Percentiles rank a stretch among this genome's conserved stretches.
phyloP scores from a whole-genome alignment of 1,284 basidiomycete genomes.

The Trichosporon sp. region DNA sequence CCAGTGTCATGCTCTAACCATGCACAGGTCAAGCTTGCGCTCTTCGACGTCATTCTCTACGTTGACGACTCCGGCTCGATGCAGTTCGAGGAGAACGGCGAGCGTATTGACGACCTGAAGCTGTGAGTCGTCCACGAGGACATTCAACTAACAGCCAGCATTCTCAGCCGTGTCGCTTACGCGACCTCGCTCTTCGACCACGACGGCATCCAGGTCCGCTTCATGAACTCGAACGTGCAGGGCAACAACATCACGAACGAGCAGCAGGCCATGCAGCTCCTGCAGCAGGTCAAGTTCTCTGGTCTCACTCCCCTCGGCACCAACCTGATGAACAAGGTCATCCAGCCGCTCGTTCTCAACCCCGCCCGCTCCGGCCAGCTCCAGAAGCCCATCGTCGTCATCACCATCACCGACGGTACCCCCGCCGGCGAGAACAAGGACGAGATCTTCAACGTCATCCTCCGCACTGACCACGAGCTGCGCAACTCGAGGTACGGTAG shows the following conservation, averaged over 20 bases:
- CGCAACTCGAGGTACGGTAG: conserved; percentile 55
- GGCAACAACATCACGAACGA: conserved; percentile 58
- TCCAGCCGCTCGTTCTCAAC: conserved; percentile 57
- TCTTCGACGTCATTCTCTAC: conserved; percentile 56
- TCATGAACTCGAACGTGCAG: conserved; percentile 58
- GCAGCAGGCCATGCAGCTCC: conserved; percentile 52
- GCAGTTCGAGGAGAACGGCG: conserved; percentile 56
- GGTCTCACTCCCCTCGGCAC: conserved; percentile 59
- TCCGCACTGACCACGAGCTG: conserved; percentile 52
- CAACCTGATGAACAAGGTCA: conserved; percentile 56
- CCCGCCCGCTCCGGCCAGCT: conserved; percentile 54
- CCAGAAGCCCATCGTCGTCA: conserved; percentile 58
- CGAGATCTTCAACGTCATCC: conserved; percentile 56
- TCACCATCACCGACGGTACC: conserved; percentile 57
- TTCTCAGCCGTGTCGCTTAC: conserved; percentile 56
- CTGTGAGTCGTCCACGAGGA: conserved; percentile 37
- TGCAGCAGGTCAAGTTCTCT: conserved; percentile 58
- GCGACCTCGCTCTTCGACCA: conserved; percentile 59
- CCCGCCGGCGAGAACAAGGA: conserved; percentile 57
- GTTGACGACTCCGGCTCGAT: conserved; percentile 58
- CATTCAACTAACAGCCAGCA: conserved; percentile 35
- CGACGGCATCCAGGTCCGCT: conserved; percentile 59
- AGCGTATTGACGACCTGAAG: conserved; percentile 58
- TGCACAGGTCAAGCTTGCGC: conserved; percentile 50
- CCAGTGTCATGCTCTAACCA: conserved; percentile 8